These are phyloP conservation scores for Sungouiozyma intestinalis DNA, from an alignment of 805 yeast species.

Conservation along the genomic window DNA sequence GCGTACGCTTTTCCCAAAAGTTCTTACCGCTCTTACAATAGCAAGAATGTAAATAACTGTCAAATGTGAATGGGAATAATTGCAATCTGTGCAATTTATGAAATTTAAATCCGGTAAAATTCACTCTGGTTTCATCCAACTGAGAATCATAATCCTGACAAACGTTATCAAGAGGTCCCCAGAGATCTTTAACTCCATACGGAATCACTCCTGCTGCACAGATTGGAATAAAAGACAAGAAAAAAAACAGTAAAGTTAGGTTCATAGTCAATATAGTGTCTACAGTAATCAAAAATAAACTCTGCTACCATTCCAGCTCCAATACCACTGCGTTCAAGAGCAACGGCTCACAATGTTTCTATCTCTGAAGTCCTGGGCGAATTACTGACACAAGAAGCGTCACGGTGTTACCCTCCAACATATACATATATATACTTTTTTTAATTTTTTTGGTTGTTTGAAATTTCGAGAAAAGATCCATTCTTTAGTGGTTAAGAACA, in stretches of 20 bases:
- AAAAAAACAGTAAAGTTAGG: too few relatives aligned
- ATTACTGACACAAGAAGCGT: not conserved
- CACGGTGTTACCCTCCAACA: not conserved
- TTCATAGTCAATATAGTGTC: too few relatives aligned
- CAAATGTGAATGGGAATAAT: constrained; percentile 29
- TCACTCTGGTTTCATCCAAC: not conserved
- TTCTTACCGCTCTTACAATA: constrained; percentile 44
- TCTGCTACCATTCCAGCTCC: too few relatives aligned
- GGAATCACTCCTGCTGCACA: not conserved
- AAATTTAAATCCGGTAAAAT: constrained; percentile 47
- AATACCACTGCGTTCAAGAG: too few relatives aligned
- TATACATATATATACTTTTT: not conserved
- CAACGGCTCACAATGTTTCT: too few relatives aligned
- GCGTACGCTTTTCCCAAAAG: constrained; percentile 32
- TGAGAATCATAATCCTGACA: not conserved
- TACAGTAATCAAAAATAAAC: too few relatives aligned
- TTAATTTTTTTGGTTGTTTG: not conserved
- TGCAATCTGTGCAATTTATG: constrained; percentile 39
- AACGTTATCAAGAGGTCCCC: not conserved
- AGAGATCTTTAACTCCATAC: not conserved
- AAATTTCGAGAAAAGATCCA: not conserved
- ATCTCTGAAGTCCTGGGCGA: too few relatives aligned
- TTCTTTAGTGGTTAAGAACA: not conserved
- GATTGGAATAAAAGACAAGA: not conserved
- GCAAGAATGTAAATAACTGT: constrained; percentile 36